Base-by-base conservation (phyloP, 2,329 filamentous ascomycete genomes). In the Didymella arachidicola region DNA sequence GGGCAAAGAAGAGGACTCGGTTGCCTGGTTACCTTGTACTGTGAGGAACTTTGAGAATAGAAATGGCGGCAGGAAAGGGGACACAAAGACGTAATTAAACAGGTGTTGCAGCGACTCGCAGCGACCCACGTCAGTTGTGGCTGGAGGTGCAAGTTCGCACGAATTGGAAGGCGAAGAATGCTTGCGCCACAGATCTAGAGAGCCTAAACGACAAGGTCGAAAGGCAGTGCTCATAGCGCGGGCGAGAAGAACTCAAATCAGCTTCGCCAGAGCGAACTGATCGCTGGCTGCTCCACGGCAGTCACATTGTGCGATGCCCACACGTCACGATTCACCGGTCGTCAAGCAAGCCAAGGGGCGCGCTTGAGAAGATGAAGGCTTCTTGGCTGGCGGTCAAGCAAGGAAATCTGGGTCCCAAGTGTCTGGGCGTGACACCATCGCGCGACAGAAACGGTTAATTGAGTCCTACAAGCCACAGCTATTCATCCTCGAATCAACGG, bases 391-490 rank as follows among this genome's bases (percentile, higher is more conserved):
- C 8, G 14, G 11, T 43, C 42, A 55, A 55, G 52, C 57, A 60
- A 55, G 57, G 47, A 55, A 55, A 30, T n/a, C 4, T 12, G 46
- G 12, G 19, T 38, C 38, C 49, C 32, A 45, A 55, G 52, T 36
- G 49, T 46, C 63, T 63, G 61, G 63, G 61, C 61, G 55, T 60
- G 59, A 61, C 54, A 54, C 18, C 50, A 58, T 53, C 38, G 49
- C 61, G 36, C 56, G 56, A 54, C 59, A 39, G 14, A 39, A 68
- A 67, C 48, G 64, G 67, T 69, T 68, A 59, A 64, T 55, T 62
- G 46, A 56, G 29, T 45, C 25, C 22, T 27, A 38, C 30, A 2
- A 43, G 49, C 44, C 38, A 49, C 25, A 45, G 18, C 39, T 42
- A 52, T 50, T 42, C 45, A 50, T 59, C 50, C 50, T 53, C 27